Evolutionary conservation across 352 stramenopile species (phyloP), one percentile per base, ranked within the genome.

Genomic region (Globisporangium recalcitrans): DNA sequence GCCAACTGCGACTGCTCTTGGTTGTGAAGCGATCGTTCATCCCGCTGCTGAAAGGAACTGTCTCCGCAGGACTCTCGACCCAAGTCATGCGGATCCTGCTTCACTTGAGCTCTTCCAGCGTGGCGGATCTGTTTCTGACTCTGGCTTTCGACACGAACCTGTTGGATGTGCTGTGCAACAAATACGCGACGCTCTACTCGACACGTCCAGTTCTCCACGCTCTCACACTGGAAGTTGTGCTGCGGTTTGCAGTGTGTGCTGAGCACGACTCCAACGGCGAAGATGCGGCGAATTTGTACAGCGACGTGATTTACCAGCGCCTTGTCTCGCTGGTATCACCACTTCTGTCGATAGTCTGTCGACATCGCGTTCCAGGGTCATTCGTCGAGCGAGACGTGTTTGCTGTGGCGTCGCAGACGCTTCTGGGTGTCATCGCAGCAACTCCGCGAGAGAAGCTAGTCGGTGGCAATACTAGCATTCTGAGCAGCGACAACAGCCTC

Each of bases 111-210:
- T 36, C 64, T 19, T 82, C 77, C 16, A 67, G 68, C 6, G 60
- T 87, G 11, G 40, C 54, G 4, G 74, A 87, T 49, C 65, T 90
- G 48, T 87, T 90, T 40, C 57, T 75, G n/a, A 82, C 81, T 4
- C 67, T 90, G 16, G 70, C 78, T 44, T 69, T 73, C 46, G 81
- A 90, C 62, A 86, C 78, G 0, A 74, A 83, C 22, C 59, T 90
- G 9, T 62, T 85, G 16, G 54, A 68, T 31, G 70, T 63, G n/a
- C 75, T 87, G 27, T 78, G 75, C 52, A 68, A 29, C 27, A 81
- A 83, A 53, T 87, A 85, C 55, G 70, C 64, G 1, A 19, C 61
- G 21, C 53, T 78, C 19, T 85, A 85, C 47, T 63, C 73, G 8
- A 78, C 65, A 4, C 67, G 82, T 8, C 52, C 73, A n/a, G 54